Percentiles rank a stretch among this genome's conserved stretches.
Evolutionary conservation across 805 yeast genomes (phyloP).

Genomic region (Wickerhamomyces kurtzmanii): DNA sequence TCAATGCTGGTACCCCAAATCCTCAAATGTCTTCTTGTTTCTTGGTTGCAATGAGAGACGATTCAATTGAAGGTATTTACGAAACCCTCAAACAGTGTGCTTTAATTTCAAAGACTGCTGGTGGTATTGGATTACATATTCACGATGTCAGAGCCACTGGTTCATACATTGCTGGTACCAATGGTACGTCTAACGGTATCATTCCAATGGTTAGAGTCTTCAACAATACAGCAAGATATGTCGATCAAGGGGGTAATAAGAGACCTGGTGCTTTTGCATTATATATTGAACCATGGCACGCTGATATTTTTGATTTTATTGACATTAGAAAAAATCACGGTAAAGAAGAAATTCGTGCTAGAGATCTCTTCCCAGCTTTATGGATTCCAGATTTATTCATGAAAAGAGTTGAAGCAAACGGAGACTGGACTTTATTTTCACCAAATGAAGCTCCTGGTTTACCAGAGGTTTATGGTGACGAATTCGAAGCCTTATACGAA

Average conservation of each 20-base stretch:
- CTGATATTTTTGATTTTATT: conserved; percentile 78
- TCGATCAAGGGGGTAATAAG: conserved; percentile 97
- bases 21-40: conserved; percentile 90
- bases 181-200: conserved; percentile 86
- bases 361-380: conserved; percentile 86
- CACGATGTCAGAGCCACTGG: conserved; percentile 85
- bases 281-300: conserved; percentile 96
- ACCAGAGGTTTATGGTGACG: conserved; percentile 74
- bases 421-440: conserved; percentile 83
- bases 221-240: conserved; percentile 93
- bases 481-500: conserved; percentile 63
- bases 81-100: conserved; percentile 85
- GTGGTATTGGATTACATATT: conserved; percentile 89
- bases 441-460: conserved; percentile 87
- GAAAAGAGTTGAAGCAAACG: conserved; percentile 75
- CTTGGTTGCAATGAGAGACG: conserved; percentile 84
- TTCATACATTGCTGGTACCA: conserved; percentile 81
- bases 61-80: conserved; percentile 92
- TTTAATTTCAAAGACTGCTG: conserved; percentile 86
- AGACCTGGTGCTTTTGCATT: conserved; percentile 96
- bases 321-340: conserved; percentile 91
- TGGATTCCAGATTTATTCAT: conserved; percentile 95
- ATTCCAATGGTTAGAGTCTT: conserved; percentile 95
- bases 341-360: conserved; percentile 85
- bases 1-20: conserved; percentile 83